phyloP scores from a whole-genome alignment of 805 yeast genomes.

The Lipomyces japonicus region DNA sequence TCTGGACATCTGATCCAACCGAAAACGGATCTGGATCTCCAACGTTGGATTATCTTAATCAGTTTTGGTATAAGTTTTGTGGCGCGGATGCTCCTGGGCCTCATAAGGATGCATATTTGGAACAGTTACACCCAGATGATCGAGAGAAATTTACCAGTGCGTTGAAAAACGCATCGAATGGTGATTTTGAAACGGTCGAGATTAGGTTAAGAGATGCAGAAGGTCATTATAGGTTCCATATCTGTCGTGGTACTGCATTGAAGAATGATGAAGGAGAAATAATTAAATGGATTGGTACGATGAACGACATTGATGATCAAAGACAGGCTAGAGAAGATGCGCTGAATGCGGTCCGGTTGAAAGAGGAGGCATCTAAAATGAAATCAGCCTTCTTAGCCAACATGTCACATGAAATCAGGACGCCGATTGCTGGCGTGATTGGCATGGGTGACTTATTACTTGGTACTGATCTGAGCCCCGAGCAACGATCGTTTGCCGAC shows the following conservation, averaged over 20 bases:
- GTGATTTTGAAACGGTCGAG: conserved; percentile 22
- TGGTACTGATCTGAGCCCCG: conserved; percentile 45
- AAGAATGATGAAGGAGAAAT: conserved; percentile 19
- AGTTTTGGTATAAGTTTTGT: conserved; percentile 26
- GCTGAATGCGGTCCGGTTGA: conserved; percentile 22
- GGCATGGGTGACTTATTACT: conserved; percentile 49
- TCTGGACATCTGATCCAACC: conserved; percentile 27
- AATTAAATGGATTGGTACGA: conserved; percentile 29
- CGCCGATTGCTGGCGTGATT: conserved; percentile 52
- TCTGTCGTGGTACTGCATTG: conserved; percentile 26
- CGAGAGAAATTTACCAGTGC: conserved; percentile 12
- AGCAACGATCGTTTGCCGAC: conserved; percentile 51
- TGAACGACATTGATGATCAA: conserved; percentile 29
- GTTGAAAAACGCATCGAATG: conserved; percentile 10
- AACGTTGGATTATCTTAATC: conserved; percentile 23
- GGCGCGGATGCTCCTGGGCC: conserved; percentile 27
- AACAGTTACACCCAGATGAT: conserved; percentile 26
- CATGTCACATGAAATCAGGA: conserved; percentile 57
- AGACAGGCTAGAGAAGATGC: conserved; percentile 30
- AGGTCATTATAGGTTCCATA: conserved; percentile 28
- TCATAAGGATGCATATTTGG: conserved; percentile 18
- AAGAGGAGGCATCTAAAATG: conserved; percentile 29
- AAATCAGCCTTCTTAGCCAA: conserved; percentile 53
- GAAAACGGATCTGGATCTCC: background rate
- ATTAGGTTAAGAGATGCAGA: conserved; percentile 16